phyloP scores from a whole-genome alignment of 2,329 filamentous ascomycete species.

The Dothideomycetidae sp. region DNA sequence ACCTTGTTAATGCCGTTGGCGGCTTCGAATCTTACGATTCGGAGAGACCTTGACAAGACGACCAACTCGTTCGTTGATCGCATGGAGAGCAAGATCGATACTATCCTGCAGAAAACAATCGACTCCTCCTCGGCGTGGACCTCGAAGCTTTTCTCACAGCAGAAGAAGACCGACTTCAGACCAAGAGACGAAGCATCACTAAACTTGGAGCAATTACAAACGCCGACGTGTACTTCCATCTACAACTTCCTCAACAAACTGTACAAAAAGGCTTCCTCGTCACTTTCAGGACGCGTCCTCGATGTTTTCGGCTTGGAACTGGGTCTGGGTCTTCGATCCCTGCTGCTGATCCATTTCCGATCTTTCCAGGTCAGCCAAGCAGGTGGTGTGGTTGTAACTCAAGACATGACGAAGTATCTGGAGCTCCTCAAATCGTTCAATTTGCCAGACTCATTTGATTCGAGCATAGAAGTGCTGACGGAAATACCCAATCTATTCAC shows the following conservation, averaged over 20 bases:
- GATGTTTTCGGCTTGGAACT: conserved; percentile 73
- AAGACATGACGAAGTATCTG: conserved; percentile 89
- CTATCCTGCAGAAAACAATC: conserved; percentile 52
- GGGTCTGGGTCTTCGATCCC: conserved; percentile 58
- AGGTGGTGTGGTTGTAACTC: conserved; percentile 85
- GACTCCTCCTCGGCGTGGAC: conserved; percentile 67
- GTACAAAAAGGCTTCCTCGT: conserved; percentile 46
- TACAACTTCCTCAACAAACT: conserved; percentile 60
- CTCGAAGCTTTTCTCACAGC: conserved; percentile 53
- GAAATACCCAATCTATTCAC: conserved; percentile 96
- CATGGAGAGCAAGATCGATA: conserved; percentile 73
- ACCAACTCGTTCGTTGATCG: conserved; percentile 57
- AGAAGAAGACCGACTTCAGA: conserved; percentile 81
- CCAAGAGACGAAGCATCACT: conserved; percentile 66
- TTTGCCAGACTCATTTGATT: conserved; percentile 39
- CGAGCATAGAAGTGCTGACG: conserved; percentile 63
- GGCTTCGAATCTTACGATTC: conserved; percentile 76
- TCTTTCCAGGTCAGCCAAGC: conserved; percentile 87
- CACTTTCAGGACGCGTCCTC: conserved; percentile 72
- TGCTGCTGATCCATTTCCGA: conserved; percentile 86
- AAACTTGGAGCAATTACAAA: conserved; percentile 59
- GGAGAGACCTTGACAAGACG: conserved; percentile 77
- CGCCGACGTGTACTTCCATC: conserved; percentile 67
- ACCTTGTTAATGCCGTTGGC: conserved; percentile 84
- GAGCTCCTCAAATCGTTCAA: conserved; percentile 75